Conservation (phyloP, 2,329 filamentous ascomycete genomes). For the Penicillium sp. region DNA sequence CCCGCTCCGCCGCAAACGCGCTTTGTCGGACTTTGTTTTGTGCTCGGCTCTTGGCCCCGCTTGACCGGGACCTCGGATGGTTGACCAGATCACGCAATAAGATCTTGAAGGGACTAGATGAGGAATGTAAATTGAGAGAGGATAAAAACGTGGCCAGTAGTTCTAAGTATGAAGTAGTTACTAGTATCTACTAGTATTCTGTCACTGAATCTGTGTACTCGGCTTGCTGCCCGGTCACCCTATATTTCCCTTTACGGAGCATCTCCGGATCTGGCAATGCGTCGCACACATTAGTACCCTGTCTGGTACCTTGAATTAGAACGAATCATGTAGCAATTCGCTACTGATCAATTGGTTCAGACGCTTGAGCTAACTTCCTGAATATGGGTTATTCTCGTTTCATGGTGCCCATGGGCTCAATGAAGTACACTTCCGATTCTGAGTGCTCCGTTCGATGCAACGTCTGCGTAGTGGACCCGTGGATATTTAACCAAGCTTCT, state of each 20-base stretch:
- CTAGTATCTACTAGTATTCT: not conserved
- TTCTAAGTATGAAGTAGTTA: not conserved
- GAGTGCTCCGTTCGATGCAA: too few species aligned
- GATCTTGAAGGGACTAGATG: not conserved
- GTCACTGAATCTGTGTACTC: not conserved
- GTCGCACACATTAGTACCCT: too few species aligned
- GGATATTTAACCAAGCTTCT: too few species aligned
- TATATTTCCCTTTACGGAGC: not conserved
- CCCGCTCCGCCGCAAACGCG: not conserved
- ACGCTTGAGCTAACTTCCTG: not conserved
- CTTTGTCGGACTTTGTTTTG: not conserved
- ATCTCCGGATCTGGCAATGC: constrained; percentile 1
- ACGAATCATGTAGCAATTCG: not conserved
- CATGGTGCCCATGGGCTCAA: too few species aligned
- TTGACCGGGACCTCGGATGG: too few species aligned
- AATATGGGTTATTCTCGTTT: not conserved
- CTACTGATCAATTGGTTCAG: not conserved
- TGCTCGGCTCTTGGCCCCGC: not conserved
- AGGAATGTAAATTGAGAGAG: not conserved
- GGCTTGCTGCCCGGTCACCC: not conserved
- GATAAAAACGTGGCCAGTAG: not conserved
- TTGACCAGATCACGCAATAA: not conserved
- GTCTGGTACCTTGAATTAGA: not conserved
- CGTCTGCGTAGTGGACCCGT: too few species aligned
- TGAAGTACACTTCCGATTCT: too few species aligned